These are phyloP conservation scores for Pseudogymnoascus sp. DNA, from an alignment of 2,329 filamentous ascomycete genomes.

Conservation along the genomic window DNA sequence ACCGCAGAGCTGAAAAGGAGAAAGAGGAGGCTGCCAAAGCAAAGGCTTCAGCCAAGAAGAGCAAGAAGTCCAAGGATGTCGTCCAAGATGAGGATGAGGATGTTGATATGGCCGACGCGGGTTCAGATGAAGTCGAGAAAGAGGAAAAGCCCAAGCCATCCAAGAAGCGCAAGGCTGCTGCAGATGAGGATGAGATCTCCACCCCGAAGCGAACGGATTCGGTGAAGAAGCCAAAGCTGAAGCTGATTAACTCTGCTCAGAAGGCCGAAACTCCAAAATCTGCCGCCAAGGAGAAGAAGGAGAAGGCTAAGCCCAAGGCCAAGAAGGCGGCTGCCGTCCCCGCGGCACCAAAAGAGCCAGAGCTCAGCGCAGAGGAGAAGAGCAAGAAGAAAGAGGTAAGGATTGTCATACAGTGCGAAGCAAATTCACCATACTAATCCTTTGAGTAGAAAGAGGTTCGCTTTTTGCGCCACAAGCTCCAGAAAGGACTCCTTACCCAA, in stretches of 20 bases:
- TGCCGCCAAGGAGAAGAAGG: conserved; percentile 33
- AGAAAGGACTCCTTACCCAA: conserved; percentile 83
- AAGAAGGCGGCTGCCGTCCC: conserved; percentile 47
- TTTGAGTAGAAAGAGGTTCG: conserved; percentile 62
- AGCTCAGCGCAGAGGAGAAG: conserved; percentile 50
- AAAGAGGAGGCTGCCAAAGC: conserved; percentile 40
- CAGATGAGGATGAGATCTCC: conserved; percentile 63
- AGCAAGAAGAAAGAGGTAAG: conserved; percentile 51
- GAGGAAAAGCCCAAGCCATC: conserved; percentile 46
- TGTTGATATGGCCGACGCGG: conserved; percentile 50
- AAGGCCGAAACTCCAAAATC: conserved; percentile 40
- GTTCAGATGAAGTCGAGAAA: conserved; percentile 37
- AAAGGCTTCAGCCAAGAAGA: conserved; percentile 41
- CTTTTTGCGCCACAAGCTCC: conserved; percentile 87
- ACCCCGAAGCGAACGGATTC: conserved; percentile 52
- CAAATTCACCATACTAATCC: conserved; percentile 28
- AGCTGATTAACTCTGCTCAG: conserved; percentile 51
- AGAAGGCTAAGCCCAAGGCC: conserved; percentile 34
- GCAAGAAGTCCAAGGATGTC: conserved; percentile 38
- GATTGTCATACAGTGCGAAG: conserved; percentile 10
- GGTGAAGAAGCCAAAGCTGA: conserved; percentile 61
- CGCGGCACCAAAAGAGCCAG: conserved; percentile 44
- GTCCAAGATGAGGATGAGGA: conserved; percentile 47
- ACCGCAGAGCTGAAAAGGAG: conserved; percentile 47
- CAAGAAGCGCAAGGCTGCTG: conserved; percentile 77